Evolutionary conservation across 106 monocot genomes (phyloP).

Genomic region (Posidonia australis): DNA sequence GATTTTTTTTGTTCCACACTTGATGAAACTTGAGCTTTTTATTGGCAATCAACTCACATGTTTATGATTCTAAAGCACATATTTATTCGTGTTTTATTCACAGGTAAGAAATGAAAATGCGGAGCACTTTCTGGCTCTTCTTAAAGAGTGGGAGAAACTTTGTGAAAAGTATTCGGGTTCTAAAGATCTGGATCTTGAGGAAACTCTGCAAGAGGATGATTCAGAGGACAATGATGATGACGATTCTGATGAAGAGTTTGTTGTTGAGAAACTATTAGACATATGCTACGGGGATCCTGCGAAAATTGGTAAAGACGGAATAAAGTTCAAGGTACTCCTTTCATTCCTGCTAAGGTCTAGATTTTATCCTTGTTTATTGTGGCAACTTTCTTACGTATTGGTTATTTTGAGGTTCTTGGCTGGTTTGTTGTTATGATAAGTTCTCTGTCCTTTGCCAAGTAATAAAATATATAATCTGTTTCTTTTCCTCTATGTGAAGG

Average conservation of each 20-base stretch:
- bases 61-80: too few species aligned
- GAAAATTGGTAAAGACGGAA: constrained; percentile 26
- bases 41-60: too few species aligned
- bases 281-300: constrained; percentile 75
- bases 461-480: too few species aligned
- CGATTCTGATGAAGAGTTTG: constrained; percentile 39
- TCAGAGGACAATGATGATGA: constrained; percentile 16
- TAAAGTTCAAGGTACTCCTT: constrained; percentile 60
- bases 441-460: too few species aligned
- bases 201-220: not conserved
- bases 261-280: constrained; percentile 47
- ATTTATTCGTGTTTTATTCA: not conserved
- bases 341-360: not conserved
- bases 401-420: too few species aligned
- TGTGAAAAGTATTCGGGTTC: constrained; percentile 23
- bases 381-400: too few species aligned
- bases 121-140: constrained; percentile 56
- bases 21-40: too few species aligned
- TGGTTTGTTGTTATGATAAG: too few species aligned
- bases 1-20: too few species aligned
- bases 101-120: constrained; percentile 92
- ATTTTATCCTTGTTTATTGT: too few species aligned
- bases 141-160: constrained; percentile 65
- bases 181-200: not conserved
- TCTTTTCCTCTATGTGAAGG: constrained; percentile 13